Evolutionary conservation across 2,329 filamentous ascomycete genomes (phyloP), one percentile per base, ranked within the genome.

Genomic region (Fusarium nygamai): DNA sequence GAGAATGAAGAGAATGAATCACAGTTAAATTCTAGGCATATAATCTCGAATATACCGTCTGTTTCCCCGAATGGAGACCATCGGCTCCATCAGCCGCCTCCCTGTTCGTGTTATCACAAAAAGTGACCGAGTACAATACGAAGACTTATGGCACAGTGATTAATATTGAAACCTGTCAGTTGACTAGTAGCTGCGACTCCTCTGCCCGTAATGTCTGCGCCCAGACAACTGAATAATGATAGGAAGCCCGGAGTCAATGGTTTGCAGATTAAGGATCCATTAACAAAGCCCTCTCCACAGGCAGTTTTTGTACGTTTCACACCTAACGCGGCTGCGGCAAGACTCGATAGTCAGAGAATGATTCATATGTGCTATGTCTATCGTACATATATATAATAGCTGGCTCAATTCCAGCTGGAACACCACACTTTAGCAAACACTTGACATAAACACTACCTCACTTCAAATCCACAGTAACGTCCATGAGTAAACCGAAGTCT

Each of bases 141-240:
- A 0, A 31, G 14, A 11, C 5, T 9, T 2, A 0, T 13, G 22
- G 0, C 4, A 0, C 22, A 2, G 2, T 6, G 4, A 24, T 3
- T 14, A 4, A 27, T 2, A 16, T 2, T 16, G 6, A 3, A 4
- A 11, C 0, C 3, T 8, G 4, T 16, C 1, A 9, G 5, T 12
- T 12, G 2, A 3, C 7, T 3, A 4, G 7, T 6, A 27, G 13
- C 6, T 24, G 22, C 4, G 3, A 34, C 31, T 24, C 0, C 3
- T 17, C 31, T n/a, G 8, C 3, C 3, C 16, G 3, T 14, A 10
- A 19, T 34, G 31, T n/a, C n/a, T n/a, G n/a, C n/a, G n/a, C n/a
- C n/a, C n/a, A n/a, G n/a, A n/a, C n/a, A n/a, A n/a, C n/a, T n/a
- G n/a, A n/a, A n/a, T n/a, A n/a, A n/a, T n/a, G n/a, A n/a, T n/a